Conservation (phyloP, 495 filamentous ascomycete genomes). For the Trichocladium antarcticum region DNA sequence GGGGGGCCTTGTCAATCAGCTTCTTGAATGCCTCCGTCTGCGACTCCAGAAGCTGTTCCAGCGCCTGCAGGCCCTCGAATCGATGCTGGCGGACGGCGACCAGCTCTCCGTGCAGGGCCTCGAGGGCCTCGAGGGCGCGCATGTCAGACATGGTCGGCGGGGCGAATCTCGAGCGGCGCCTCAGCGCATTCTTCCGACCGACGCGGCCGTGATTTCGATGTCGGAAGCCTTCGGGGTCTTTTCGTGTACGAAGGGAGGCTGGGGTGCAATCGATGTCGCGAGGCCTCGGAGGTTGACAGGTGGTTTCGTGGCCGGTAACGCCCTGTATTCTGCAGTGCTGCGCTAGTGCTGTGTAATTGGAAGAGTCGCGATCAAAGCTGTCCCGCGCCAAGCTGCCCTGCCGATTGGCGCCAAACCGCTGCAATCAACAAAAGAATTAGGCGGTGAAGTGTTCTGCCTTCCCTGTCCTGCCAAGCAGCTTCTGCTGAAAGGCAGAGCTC, state of each 20-base stretch:
- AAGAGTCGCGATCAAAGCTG: conserved; percentile 10
- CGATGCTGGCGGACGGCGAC: conserved; percentile 51
- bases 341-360: background rate
- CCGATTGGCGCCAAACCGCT: conserved; percentile 17
- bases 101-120: conserved; percentile 69
- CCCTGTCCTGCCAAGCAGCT: background rate
- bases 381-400: conserved; percentile 18
- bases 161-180: background rate
- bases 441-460: conserved; percentile 27
- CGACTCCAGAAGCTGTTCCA: conserved; percentile 55
- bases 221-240: background rate
- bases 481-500: conserved; percentile 7
- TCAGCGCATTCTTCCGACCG: conserved; percentile 15
- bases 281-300: background rate
- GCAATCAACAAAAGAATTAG: conserved; percentile 25
- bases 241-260: background rate
- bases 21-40: conserved; percentile 61
- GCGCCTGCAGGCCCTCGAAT: conserved; percentile 49
- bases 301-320: background rate
- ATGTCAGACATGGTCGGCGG: conserved; percentile 50
- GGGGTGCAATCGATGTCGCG: no score
- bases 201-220: background rate
- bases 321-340: background rate
- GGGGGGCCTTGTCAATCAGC: conserved; percentile 63
- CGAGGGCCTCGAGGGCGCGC: conserved; percentile 54